These are phyloP conservation scores for Diaporthe sp. DNA, from an alignment of 2,329 filamentous ascomycete genomes.

Conservation along the genomic window DNA sequence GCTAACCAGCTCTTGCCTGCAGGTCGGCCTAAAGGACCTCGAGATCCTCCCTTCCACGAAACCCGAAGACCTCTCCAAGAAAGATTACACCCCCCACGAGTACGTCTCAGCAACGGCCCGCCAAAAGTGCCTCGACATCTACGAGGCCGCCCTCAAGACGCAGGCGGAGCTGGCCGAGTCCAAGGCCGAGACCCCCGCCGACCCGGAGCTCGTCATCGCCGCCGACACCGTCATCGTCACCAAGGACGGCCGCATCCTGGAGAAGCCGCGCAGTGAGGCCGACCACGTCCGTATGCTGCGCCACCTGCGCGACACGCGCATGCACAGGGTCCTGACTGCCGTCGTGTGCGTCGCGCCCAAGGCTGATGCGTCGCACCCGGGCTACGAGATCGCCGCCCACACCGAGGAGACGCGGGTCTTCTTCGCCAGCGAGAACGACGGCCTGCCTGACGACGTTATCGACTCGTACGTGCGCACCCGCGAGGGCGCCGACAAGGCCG, in stretches of 20 bases:
- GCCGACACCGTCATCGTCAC: slow-evolving; percentile 93
- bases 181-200: slow-evolving; percentile 58
- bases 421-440: slow-evolving; percentile 77
- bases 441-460: slow-evolving; percentile 83
- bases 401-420: slow-evolving; percentile 94
- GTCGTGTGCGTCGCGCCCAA: slow-evolving; percentile 88
- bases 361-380: slow-evolving; percentile 84
- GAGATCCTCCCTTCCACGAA: slow-evolving; percentile 88
- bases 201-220: slow-evolving; percentile 88
- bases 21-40: slow-evolving; percentile 85
- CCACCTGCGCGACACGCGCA: slow-evolving; percentile 80
- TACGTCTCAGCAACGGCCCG: slow-evolving; percentile 92
- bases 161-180: slow-evolving; percentile 52
- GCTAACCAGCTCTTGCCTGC: slow-evolving; percentile 35
- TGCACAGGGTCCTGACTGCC: slow-evolving; percentile 89
- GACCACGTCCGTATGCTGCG: slow-evolving; percentile 90
- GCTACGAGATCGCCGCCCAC: slow-evolving; percentile 84
- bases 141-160: slow-evolving; percentile 61
- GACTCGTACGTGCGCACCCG: slow-evolving; percentile 84
- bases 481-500: slow-evolving; percentile 96
- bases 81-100: slow-evolving; percentile 81
- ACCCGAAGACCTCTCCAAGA: slow-evolving; percentile 88
- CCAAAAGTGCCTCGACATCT: slow-evolving; percentile 85
- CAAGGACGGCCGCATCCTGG: slow-evolving; percentile 81
- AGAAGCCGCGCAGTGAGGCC: slow-evolving; percentile 87